Conservation (phyloP, 371 early-diverging fungal genomes). For the Neoconidiobolus thromboides region DNA sequence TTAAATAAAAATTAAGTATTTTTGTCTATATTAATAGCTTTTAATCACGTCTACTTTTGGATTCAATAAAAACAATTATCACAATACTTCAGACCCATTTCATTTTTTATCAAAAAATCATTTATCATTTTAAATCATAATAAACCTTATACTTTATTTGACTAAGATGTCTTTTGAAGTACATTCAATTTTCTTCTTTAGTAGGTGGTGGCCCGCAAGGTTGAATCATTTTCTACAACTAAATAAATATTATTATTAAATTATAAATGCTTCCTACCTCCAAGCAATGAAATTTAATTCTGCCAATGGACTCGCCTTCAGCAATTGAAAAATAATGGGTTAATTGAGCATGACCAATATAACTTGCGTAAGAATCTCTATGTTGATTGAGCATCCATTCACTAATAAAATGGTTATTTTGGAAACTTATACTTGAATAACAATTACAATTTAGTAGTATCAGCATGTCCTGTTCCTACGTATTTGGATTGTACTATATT, state of each 20-base stretch:
- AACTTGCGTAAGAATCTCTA: constrained; percentile 62
- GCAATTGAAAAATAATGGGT: constrained; percentile 59
- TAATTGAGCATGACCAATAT: constrained; percentile 54
- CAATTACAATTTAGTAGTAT: constrained; percentile 64
- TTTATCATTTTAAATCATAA: too few species aligned
- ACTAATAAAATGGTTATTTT: constrained; percentile 19
- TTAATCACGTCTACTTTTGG: too few species aligned
- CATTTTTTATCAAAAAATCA: too few species aligned
- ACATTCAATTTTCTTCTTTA: constrained; percentile 13
- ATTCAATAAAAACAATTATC: too few species aligned
- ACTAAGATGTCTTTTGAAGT: too few species aligned
- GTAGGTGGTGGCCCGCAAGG: constrained; percentile 50
- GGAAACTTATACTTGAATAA: neutral
- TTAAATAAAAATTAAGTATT: too few species aligned
- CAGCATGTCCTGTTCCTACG: constrained; percentile 85
- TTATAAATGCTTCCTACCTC: constrained; percentile 26
- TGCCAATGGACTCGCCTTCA: constrained; percentile 62
- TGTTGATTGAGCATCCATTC: constrained; percentile 76
- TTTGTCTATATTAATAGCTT: too few species aligned
- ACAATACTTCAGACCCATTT: too few species aligned
- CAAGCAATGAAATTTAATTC: constrained; percentile 45
- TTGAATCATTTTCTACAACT: constrained; percentile 50
- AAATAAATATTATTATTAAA: neutral
- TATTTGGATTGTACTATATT: constrained; percentile 60
- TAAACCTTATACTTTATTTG: too few species aligned